phyloP scores from a whole-genome alignment of 129 eudicot genomes.

The Deinandra increscens region DNA sequence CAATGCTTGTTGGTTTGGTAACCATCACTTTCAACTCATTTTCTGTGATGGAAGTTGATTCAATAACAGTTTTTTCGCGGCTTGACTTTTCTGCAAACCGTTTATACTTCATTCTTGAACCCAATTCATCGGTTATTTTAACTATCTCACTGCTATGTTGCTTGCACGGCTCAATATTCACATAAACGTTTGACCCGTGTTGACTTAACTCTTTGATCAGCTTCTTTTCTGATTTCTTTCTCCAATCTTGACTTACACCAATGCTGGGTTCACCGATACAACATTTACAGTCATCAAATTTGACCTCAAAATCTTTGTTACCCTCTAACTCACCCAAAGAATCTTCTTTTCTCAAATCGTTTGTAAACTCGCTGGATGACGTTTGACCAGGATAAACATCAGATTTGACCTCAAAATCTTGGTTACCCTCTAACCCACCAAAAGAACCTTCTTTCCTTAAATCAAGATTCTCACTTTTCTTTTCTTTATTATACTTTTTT shows the following conservation, averaged over 20 bases:
- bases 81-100: constrained; percentile 27
- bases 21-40: constrained; percentile 23
- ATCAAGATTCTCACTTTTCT: constrained; percentile 28
- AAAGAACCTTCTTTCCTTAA: constrained; percentile 25
- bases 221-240: constrained; percentile 80
- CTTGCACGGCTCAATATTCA: constrained; percentile 28
- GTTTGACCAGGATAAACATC: constrained; percentile 34
- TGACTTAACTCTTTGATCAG: constrained; percentile 43
- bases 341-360: constrained; percentile 25
- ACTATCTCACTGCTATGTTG: constrained; percentile 29
- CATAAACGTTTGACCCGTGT: constrained; percentile 23
- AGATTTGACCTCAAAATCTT: constrained; percentile 37
- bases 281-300: constrained; percentile 25
- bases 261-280: constrained; percentile 26
- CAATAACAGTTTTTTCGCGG: constrained; percentile 21
- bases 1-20: constrained; percentile 4
- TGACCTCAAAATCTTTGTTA: no score
- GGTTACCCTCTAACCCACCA: constrained; percentile 34
- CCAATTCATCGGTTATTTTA: constrained; percentile 24
- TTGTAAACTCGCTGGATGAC: constrained; percentile 29
- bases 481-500: constrained; percentile 26
- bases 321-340: no score
- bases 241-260: constrained; percentile 47
- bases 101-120: constrained; percentile 48
- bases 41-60: constrained; percentile 21